Conservation (phyloP, 257 asterid species). For the Euphrasia confusa region DNA sequence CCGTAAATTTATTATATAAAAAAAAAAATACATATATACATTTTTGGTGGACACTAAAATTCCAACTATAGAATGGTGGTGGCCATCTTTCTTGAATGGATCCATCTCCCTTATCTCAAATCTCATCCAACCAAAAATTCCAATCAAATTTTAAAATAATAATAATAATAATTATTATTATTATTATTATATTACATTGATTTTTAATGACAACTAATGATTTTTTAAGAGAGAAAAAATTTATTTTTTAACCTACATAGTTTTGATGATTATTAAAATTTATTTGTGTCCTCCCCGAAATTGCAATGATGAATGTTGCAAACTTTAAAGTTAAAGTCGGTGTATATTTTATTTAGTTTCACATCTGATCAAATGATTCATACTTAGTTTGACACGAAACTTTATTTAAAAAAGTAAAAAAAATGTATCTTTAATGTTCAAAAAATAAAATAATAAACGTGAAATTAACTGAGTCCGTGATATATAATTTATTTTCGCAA, state of each 20-base stretch:
- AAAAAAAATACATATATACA: no score
- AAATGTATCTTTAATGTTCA: not conserved
- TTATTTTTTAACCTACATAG: not conserved
- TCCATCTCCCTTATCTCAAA: constrained; percentile 43
- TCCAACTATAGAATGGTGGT: constrained; percentile 31
- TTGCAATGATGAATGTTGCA: not conserved
- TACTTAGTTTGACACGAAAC: no score
- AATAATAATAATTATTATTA: no score
- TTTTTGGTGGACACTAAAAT: constrained; percentile 34
- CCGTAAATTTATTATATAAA: no score
- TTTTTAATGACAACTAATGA: not conserved
- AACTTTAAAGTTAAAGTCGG: constrained; percentile 18
- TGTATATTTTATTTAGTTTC: constrained; percentile 13
- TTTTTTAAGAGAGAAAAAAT: not conserved
- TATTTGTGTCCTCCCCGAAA: not conserved
- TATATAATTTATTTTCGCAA: no score
- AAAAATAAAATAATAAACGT: no score
- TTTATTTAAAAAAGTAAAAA: not conserved
- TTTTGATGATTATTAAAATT: not conserved
- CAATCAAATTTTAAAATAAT: not conserved
- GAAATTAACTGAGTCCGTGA: no score
- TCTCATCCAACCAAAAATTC: constrained; percentile 56
- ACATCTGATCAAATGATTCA: not conserved
- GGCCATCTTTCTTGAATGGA: constrained; percentile 37
- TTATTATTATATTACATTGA: not conserved